Conservation (phyloP, 2,329 filamentous ascomycete genomes). For the Colletotrichum tropicale region DNA sequence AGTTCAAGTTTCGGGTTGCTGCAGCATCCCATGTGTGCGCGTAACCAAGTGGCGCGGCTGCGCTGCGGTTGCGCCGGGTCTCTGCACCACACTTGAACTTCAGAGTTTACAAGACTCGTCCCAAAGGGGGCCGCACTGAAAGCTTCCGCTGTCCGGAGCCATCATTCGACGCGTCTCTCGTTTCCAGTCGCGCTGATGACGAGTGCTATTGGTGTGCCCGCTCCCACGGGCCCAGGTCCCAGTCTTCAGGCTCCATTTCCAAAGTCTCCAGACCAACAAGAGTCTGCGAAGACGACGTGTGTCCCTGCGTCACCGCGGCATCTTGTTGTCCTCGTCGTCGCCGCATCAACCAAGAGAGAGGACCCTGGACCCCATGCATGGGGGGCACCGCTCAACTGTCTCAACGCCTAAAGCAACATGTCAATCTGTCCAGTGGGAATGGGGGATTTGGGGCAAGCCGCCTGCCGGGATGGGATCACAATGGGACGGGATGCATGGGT, state of each 20-base stretch:
- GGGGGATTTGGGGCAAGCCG: background rate
- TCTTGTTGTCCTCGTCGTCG: slow-evolving; percentile 11
- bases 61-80: background rate
- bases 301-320: background rate
- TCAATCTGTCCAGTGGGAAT: slow-evolving; percentile 4
- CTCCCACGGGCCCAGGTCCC: background rate
- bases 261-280: background rate
- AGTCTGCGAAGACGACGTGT: background rate
- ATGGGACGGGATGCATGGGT: slow-evolving; percentile 5
- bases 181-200: background rate
- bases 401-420: slow-evolving; percentile 12
- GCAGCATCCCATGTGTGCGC: background rate
- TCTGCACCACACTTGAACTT: background rate
- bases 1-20: background rate
- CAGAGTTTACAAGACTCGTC: slow-evolving; percentile 4
- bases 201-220: background rate
- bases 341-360: slow-evolving; percentile 11
- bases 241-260: background rate
- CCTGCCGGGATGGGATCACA: slow-evolving; percentile 3
- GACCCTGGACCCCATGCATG: slow-evolving; percentile 7
- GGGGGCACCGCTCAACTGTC: slow-evolving; percentile 4
- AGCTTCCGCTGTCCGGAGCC: background rate
- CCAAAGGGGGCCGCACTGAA: background rate
- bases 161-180: slow-evolving; percentile 1
- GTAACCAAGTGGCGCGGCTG: background rate